phyloP scores from a whole-genome alignment of 371 early-diverging fungal genomes.

The Neoconidiobolus thromboides region DNA sequence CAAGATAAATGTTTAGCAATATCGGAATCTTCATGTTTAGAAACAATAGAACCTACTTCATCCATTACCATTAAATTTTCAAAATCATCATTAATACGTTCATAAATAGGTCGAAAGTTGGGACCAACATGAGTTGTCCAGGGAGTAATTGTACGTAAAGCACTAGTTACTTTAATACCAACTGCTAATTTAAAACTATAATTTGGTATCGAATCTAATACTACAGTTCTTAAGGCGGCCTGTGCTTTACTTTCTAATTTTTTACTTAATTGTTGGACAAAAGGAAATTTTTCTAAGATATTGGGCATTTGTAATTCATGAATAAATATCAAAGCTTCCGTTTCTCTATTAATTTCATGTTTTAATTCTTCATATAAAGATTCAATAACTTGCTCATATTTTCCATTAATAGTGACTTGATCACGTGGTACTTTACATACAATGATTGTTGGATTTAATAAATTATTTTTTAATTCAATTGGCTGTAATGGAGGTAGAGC shows the following conservation, averaged over 20 bases:
- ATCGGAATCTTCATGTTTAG: conserved; percentile 28
- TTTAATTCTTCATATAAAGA: conserved; percentile 15
- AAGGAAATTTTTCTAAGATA: conserved; percentile 24
- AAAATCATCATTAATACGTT: conserved; percentile 19
- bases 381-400: conserved; percentile 19
- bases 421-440: conserved; percentile 28
- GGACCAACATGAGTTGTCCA: conserved; percentile 46
- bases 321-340: conserved; percentile 30
- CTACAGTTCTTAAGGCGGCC: conserved; percentile 45
- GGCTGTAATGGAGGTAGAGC: conserved; percentile 33
- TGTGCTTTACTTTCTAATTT: conserved; percentile 26
- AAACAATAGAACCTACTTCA: conserved; percentile 35
- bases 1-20: conserved; percentile 46
- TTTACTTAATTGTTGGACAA: conserved; percentile 21
- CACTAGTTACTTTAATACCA: conserved; percentile 47
- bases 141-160: conserved; percentile 51
- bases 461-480: conserved; percentile 22
- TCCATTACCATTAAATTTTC: conserved; percentile 17
- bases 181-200: conserved; percentile 36
- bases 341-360: conserved; percentile 8
- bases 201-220: conserved; percentile 21
- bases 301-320: conserved; percentile 48
- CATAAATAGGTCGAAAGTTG: conserved; percentile 28
- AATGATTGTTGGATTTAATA: conserved; percentile 21
- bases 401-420: conserved; percentile 25